Base-by-base conservation (phyloP, 108 stramenopile genomes). In the Asterionellopsis glacialis region DNA sequence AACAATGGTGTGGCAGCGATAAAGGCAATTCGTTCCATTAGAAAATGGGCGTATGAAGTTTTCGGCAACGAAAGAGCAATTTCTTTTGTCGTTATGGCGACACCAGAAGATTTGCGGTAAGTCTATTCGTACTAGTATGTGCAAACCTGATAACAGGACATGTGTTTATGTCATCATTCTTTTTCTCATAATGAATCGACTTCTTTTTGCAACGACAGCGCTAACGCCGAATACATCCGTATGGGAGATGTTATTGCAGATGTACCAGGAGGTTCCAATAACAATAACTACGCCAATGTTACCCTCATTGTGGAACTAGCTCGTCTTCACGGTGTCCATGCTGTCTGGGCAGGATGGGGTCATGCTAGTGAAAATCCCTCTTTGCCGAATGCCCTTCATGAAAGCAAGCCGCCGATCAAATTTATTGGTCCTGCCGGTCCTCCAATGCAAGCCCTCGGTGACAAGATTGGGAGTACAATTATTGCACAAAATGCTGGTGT, bases 201-300 rank as follows among this genome's bases (percentile, higher is more conserved):
- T 56, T 72, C 28, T 14, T 14, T 74, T 24, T 60, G 67, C 39
- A 19, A 58, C 13, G 2, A 45, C 66, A 93, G 91, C 39, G 96
- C 99, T 55, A 99, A 99, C 68, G 99, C 99, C 26, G 99, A 99
- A 74, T 99, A 98, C 82, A 98, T 99, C 64, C 97, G 99, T 59
- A 95, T 97, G 94, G 98, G 85, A 51, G 98, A 98, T 78, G 85
- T 97, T 72, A 96, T 99, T 49, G 95, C 97, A 40, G 97, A 99
- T 73, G 99, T 99, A 28, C 99, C 99, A 9, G 97, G 98, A 26
- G 99, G 98, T 44, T 91, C 96, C 59, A 99, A 99, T 93, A 98
- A 98, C 80, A 95, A 98, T 93, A 99, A 99, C 90, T 99, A 98
- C 73, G 97, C 97, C 76, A 99, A 99, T 77, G 98, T 99, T 16